These are phyloP conservation scores for Neurospora sp. DNA, from an alignment of 495 filamentous ascomycete genomes.

Conservation along the genomic window DNA sequence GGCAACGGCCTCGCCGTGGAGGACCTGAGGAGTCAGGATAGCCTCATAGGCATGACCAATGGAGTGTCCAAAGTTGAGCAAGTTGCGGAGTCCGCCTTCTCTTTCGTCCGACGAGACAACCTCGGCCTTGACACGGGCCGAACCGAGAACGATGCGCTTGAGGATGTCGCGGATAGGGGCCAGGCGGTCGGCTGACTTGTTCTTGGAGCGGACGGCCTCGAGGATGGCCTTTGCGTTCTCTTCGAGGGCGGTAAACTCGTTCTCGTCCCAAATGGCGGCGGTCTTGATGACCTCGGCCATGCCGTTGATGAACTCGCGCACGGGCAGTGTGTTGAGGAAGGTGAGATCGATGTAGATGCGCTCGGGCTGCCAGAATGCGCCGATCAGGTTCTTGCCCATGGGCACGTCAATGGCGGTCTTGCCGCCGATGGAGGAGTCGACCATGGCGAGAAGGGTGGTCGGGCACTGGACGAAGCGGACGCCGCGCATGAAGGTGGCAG, in stretches of 20 bases:
- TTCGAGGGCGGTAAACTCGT: conserved; percentile 79
- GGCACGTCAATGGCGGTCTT: conserved; percentile 98
- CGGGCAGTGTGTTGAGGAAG: conserved; percentile 85
- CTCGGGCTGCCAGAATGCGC: conserved; percentile 91
- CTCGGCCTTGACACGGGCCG: conserved; percentile 79
- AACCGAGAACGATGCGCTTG: conserved; percentile 80
- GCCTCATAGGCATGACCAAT: conserved; percentile 97
- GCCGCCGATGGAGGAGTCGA: conserved; percentile 95
- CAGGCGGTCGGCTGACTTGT: conserved; percentile 44
- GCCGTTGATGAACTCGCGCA: conserved; percentile 92
- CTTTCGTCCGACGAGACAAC: conserved; percentile 91
- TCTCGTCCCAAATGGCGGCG: conserved; percentile 87
- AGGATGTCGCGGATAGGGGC: conserved; percentile 62
- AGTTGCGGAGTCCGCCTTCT: conserved; percentile 87
- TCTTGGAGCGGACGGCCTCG: conserved; percentile 52
- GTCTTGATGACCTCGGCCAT: conserved; percentile 99
- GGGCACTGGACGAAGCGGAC: conserved; percentile 94
- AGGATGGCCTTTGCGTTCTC: conserved; percentile 67
- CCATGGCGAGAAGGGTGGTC: conserved; percentile 91
- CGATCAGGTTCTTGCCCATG: conserved; percentile 93
- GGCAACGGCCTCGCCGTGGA: conserved; percentile 91
- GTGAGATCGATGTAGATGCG: conserved; percentile 89
- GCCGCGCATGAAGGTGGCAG: conserved; percentile 96
- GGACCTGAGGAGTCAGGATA: conserved; percentile 85
- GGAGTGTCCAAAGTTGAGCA: conserved; percentile 96